A percentile compares a stretch with the other conserved stretches of the same genome.
Conservation (phyloP, 164 flowering plant species). For the Magnolia sinica region DNA sequence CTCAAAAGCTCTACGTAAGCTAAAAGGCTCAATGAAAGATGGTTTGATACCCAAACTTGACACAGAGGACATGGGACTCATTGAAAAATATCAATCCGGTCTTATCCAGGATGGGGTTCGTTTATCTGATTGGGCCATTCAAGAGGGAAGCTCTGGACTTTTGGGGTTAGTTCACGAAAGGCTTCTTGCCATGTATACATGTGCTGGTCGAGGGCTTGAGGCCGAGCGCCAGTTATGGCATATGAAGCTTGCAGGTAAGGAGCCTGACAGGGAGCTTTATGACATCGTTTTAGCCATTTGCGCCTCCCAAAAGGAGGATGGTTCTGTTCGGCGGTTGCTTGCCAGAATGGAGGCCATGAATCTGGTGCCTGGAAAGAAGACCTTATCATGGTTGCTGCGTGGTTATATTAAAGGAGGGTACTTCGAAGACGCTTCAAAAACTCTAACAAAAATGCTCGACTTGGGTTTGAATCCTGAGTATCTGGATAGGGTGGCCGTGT, state of each 20-base stretch:
- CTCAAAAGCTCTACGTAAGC: slow-evolving; percentile 66
- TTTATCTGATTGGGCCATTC: slow-evolving; percentile 64
- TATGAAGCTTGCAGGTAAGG: slow-evolving; percentile 77
- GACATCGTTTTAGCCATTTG: slow-evolving; percentile 88
- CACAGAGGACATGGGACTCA: slow-evolving; percentile 36
- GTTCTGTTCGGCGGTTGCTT: slow-evolving; percentile 59
- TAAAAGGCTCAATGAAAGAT: slow-evolving; percentile 52
- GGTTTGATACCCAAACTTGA: slow-evolving; percentile 69
- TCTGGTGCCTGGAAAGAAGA: slow-evolving; percentile 49
- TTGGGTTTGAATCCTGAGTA: slow-evolving; percentile 68
- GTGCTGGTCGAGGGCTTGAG: slow-evolving; percentile 84
- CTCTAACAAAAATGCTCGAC: slow-evolving; percentile 67
- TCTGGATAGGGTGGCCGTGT: slow-evolving; percentile 74
- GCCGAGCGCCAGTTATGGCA: slow-evolving; percentile 92
- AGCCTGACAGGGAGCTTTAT: slow-evolving; percentile 66
- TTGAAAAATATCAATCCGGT: slow-evolving; percentile 70
- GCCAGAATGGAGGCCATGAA: slow-evolving; percentile 46
- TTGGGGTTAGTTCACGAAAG: slow-evolving; percentile 66
- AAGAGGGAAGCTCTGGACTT: slow-evolving; percentile 53
- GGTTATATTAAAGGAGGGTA: slow-evolving; percentile 89
- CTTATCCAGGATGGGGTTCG: slow-evolving; percentile 56
- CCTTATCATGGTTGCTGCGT: slow-evolving; percentile 79
- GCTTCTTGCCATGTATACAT: slow-evolving; percentile 86
- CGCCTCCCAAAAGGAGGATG: slow-evolving; percentile 70
- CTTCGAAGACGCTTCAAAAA: slow-evolving; percentile 68